Conservation (phyloP, 345 rosid species). For the Balakata baccata region DNA sequence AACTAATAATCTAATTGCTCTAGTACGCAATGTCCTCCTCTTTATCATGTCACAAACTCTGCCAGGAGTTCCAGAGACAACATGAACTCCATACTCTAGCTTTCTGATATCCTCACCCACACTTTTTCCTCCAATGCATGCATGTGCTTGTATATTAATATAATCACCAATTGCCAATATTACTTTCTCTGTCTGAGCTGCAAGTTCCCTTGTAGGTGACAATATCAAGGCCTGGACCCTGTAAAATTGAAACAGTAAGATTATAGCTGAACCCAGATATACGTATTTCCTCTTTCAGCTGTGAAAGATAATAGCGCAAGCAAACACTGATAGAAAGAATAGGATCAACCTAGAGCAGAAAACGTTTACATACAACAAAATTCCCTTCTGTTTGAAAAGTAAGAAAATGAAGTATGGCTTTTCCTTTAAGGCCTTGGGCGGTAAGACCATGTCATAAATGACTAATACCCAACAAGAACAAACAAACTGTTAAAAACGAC, state of each 20-base stretch:
- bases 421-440: background rate
- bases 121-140: slow-evolving; percentile 93
- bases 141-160: slow-evolving; percentile 76
- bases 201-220: slow-evolving; percentile 95
- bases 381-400: background rate
- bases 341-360: too few relatives aligned
- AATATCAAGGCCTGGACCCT: slow-evolving; percentile 95
- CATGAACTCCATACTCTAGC: slow-evolving; percentile 57
- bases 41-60: slow-evolving; percentile 98
- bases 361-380: too few relatives aligned
- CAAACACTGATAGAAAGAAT: too few relatives aligned
- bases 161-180: slow-evolving; percentile 70
- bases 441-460: background rate
- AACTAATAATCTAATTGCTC: slow-evolving; percentile 49
- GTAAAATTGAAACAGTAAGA: background rate
- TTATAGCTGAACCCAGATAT: too few relatives aligned
- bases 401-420: background rate
- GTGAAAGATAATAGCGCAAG: background rate
- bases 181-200: slow-evolving; percentile 82
- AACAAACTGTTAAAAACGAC: background rate
- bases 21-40: slow-evolving; percentile 89
- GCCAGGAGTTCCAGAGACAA: slow-evolving; percentile 97
- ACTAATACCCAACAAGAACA: background rate
- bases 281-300: background rate
- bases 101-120: slow-evolving; percentile 95